A percentile compares a stretch with the other conserved stretches of the same genome.
These are phyloP conservation scores for Garcia nutans DNA, from an alignment of 345 rosid species.

Conservation along the genomic window DNA sequence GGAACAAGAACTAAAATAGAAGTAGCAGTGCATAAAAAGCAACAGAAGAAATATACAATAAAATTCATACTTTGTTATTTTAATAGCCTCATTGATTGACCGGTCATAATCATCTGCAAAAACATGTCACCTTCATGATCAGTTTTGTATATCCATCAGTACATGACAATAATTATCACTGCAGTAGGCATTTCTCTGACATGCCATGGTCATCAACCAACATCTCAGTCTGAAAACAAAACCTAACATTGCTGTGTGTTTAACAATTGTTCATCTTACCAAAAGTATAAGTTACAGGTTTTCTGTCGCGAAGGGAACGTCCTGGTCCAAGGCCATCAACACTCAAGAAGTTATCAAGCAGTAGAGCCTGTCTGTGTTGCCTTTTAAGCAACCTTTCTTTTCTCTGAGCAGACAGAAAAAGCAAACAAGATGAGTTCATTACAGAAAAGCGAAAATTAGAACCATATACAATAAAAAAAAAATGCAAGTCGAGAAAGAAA, in stretches of 20 bases:
- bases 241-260: background rate
- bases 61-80: constrained; percentile 74
- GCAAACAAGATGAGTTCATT: background rate
- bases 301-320: constrained; percentile 90
- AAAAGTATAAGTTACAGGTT: constrained; percentile 93
- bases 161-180: background rate
- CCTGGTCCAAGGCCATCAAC: constrained; percentile 77
- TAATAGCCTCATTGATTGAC: constrained; percentile 97
- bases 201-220: constrained; percentile 6
- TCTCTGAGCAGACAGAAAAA: constrained; percentile 43
- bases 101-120: constrained; percentile 97
- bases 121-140: constrained; percentile 18
- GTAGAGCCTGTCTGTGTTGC: constrained; percentile 90
- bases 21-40: background rate
- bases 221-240: background rate
- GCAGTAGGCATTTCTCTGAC: background rate
- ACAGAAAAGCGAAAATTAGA: constrained; percentile 15
- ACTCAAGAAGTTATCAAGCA: constrained; percentile 66
- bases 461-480: background rate
- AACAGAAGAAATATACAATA: background rate
- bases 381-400: constrained; percentile 83
- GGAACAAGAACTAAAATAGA: background rate
- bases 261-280: constrained; percentile 44
- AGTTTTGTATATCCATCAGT: constrained; percentile 2
- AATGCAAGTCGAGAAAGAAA: constrained; percentile 5